Evolutionary conservation across 495 filamentous ascomycete genomes (phyloP), one percentile per base, ranked within the genome.

Genomic region (Penicillium soppii): DNA sequence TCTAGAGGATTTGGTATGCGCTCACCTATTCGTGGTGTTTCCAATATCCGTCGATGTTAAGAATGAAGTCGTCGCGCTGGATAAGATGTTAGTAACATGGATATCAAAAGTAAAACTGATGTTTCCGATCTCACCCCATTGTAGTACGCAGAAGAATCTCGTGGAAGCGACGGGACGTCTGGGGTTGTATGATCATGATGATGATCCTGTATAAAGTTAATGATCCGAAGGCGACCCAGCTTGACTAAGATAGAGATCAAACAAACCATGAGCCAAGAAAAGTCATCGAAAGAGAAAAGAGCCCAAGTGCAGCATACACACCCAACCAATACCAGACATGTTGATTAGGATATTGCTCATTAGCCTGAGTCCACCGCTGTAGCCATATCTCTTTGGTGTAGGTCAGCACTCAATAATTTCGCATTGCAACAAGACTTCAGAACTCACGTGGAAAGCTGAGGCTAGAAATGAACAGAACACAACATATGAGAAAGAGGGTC

Each of bases 261-360:
- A 23, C 38, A 35, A 44, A 61, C 58, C 58, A 62, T 16, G 46
- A 45, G 21, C 43, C 47, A 19, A 47, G 22, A 25, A 60, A 60
- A 3, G 54, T 33, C 0, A 48, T 39, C 4, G 57, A 25, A 22
- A 63, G 52, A 20, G 48, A 51, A n/a, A 61, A 38, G 10, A 49
- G 7, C 6, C 57, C 54, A 10, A 61, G 42, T n/a, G 47, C 54
- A 30, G 43, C 47, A 37, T 63, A 63, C 4, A 50, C 46, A 30
- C 48, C 48, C 1, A 71, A 29, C 65, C 60, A 46, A 52, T 55
- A 46, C 44, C 63, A 30, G 67, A 77, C 19, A 69, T 65, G 13
- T 53, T 61, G 54, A 56, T 69, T 64, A 51, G 56, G 63, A 50
- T 38, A 47, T 17, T 47, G 36, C 43, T 52, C 53, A 42, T 59